Conservation (phyloP, 2,329 filamentous ascomycete species). For the Pyrenophora tritici-repentis region DNA sequence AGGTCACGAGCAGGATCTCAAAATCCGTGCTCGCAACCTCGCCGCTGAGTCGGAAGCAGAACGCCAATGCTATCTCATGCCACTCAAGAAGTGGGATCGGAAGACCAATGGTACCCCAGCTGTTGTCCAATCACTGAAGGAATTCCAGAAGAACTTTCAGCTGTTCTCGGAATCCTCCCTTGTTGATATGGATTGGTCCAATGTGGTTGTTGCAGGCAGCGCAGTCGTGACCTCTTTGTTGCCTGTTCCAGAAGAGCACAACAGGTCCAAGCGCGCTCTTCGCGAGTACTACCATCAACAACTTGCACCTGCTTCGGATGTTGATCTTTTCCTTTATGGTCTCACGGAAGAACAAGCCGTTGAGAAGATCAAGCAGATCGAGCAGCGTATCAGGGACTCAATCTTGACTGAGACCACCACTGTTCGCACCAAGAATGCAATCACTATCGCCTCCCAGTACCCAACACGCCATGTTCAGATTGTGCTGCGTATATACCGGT, state of each 20-base stretch:
- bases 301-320: constrained; percentile 81
- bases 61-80: constrained; percentile 71
- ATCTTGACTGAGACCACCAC: constrained; percentile 83
- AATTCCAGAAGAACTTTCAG: constrained; percentile 79
- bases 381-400: constrained; percentile 73
- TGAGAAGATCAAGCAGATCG: constrained; percentile 84
- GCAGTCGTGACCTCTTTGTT: constrained; percentile 79
- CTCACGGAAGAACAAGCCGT: constrained; percentile 76
- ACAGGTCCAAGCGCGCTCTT: constrained; percentile 48
- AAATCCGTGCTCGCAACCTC: constrained; percentile 65
- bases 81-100: constrained; percentile 65
- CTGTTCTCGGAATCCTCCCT: constrained; percentile 81
- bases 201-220: constrained; percentile 80
- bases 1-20: constrained; percentile 59
- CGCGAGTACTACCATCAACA: constrained; percentile 76
- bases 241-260: constrained; percentile 61
- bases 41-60: constrained; percentile 63
- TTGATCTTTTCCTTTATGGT: constrained; percentile 84
- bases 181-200: constrained; percentile 77
- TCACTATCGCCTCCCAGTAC: constrained; percentile 84
- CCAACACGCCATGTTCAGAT: constrained; percentile 85
- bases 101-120: constrained; percentile 67
- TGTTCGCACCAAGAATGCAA: constrained; percentile 82
- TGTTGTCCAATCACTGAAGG: constrained; percentile 67
- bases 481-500: constrained; percentile 83